phyloP scores from a whole-genome alignment of 805 yeast genomes.

The Candida parachauliodes region DNA sequence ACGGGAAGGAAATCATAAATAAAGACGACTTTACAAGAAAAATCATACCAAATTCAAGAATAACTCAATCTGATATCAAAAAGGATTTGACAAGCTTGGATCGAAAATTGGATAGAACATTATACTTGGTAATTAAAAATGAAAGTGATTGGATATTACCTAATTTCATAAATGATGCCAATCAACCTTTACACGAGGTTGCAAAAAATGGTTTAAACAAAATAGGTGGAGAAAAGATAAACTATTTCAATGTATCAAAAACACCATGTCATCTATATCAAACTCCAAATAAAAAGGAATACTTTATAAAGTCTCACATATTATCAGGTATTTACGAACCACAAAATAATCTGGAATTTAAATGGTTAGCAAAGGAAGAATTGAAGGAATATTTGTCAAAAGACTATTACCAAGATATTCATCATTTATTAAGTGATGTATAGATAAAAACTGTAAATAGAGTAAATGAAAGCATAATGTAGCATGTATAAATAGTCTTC shows the following conservation, averaged over 20 bases:
- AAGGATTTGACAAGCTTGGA: slow-evolving; percentile 69
- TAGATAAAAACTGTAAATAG: slow-evolving; percentile 14
- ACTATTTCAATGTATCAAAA: slow-evolving; percentile 88
- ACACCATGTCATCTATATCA: slow-evolving; percentile 75
- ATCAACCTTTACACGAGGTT: slow-evolving; percentile 55
- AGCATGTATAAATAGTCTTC: background rate
- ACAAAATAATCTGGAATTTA: slow-evolving; percentile 45
- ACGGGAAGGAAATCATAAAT: slow-evolving; percentile 2
- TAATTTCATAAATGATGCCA: slow-evolving; percentile 39
- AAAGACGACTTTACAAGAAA: slow-evolving; percentile 61
- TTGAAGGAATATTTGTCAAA: slow-evolving; percentile 48
- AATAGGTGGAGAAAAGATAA: slow-evolving; percentile 71
- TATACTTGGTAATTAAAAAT: slow-evolving; percentile 66
- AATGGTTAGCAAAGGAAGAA: slow-evolving; percentile 87
- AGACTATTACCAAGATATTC: slow-evolving; percentile 55
- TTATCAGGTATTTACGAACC: slow-evolving; percentile 73
- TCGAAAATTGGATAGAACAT: slow-evolving; percentile 72
- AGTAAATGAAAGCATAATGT: background rate
- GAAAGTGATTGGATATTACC: slow-evolving; percentile 75
- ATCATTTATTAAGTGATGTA: slow-evolving; percentile 43
- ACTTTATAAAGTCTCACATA: slow-evolving; percentile 81
- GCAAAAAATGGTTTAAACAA: slow-evolving; percentile 72
- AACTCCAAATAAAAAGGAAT: slow-evolving; percentile 44
- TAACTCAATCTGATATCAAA: slow-evolving; percentile 68
- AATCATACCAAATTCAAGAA: slow-evolving; percentile 65